Conservation (phyloP, 2,329 filamentous ascomycete species). For the Colletotrichum plurivorum region DNA sequence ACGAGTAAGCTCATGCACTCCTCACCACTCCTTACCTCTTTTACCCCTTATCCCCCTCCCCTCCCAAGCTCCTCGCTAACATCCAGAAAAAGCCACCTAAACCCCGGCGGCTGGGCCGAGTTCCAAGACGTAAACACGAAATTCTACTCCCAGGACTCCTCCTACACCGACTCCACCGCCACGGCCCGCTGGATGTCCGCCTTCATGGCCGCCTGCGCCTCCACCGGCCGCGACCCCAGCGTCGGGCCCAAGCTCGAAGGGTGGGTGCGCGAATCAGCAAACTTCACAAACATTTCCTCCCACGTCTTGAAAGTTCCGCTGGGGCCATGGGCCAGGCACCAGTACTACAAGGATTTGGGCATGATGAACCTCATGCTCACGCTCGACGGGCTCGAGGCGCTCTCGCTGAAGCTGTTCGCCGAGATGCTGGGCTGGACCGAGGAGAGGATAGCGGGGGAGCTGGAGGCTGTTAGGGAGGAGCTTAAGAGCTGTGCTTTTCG, state of each 20-base stretch:
- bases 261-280: constrained; percentile 51
- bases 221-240: constrained; percentile 48
- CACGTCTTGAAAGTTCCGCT: constrained; percentile 49
- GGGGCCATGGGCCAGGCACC: constrained; percentile 54
- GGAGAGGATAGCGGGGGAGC: constrained; percentile 46
- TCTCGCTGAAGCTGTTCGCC: constrained; percentile 47
- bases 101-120: constrained; percentile 52
- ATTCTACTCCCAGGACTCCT: constrained; percentile 45
- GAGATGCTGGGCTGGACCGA: constrained; percentile 46
- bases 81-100: constrained; percentile 46
- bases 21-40: too few relatives aligned
- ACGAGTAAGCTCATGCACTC: constrained; percentile 26
- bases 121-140: constrained; percentile 44
- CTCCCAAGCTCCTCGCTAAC: not conserved
- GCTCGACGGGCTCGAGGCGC: constrained; percentile 44
- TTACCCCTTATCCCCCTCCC: not conserved
- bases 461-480: constrained; percentile 48
- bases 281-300: constrained; percentile 52
- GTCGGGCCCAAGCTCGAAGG: constrained; percentile 46
- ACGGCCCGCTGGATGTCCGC: constrained; percentile 41
- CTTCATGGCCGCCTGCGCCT: constrained; percentile 44
- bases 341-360: constrained; percentile 49
- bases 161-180: constrained; percentile 30
- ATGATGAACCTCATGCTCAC: constrained; percentile 39
- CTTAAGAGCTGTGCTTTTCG: constrained; percentile 47